Evolutionary conservation across 345 rosid genomes (phyloP), one percentile per base, ranked within the genome.

Genomic region (Acer campestre): DNA sequence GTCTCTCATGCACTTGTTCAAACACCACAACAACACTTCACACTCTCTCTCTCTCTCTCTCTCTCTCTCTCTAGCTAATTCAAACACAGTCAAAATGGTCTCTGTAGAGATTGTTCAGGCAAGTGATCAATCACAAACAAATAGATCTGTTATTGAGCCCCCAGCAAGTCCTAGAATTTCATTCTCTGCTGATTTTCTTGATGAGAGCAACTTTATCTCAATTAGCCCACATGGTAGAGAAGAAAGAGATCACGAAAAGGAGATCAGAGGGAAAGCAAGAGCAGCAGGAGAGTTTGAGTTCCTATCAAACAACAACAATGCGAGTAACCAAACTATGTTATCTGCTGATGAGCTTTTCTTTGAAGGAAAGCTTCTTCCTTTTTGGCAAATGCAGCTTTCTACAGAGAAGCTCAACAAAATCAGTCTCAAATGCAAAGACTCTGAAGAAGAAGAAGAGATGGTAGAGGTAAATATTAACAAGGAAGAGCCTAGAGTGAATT

Each of bases 281-380:
- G 86, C 70, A 70, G 84, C 88, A 70, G 84, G 87, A 29, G 98
- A 93, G 11, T 95, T 95, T 74, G 97, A 95, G 86, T 95, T 95
- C 72, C 88, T 93, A 5, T 90, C 98, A 7, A 87, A 81, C 80
- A 85, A 59, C 63, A 31, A 56, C 7, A 58, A 83, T 59, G 81
- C 73, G 66, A 85, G 85, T 14, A 79, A 82, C 67, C 87, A 91
- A 18, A 71, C 84, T 1, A 93, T 93, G 92, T 72, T 90, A 6
- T 90, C 88, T 4, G 99, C 98, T 0, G 99, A 96, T 29, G 98
- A 95, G 84, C 92, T 95, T 76, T 91, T 95, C 85, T 89, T 85
- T 67, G 94, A 95, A 72, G 98, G 98, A 22, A 93, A 92, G 83
- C 80, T 95, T 2, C 94, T 95, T 53, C 99, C 98, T 31, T 96